Percentiles rank a stretch among this genome's conserved stretches.
Conservation (phyloP, 225 moss, liverwort and hornwort genomes). For the Sphagnum contortum region DNA sequence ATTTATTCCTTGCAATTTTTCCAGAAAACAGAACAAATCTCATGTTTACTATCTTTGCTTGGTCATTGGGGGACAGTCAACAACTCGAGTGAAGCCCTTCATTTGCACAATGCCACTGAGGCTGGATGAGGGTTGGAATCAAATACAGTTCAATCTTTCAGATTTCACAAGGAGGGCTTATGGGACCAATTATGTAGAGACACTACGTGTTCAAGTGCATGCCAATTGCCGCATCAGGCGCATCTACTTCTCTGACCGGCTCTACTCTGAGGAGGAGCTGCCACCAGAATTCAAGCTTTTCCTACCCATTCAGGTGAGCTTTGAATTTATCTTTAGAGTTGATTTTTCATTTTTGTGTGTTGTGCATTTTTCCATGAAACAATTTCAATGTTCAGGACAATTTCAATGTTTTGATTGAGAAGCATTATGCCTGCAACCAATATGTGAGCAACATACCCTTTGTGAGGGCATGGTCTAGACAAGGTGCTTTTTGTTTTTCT, state of each 20-base stretch:
- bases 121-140: constrained; percentile 85
- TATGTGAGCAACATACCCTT: no score
- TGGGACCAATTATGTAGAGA: constrained; percentile 86
- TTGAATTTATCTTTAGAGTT: no score
- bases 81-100: constrained; percentile 74
- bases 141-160: constrained; percentile 82
- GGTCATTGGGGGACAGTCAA: constrained; percentile 37
- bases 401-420: no score
- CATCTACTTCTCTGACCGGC: constrained; percentile 84
- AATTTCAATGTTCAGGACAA: no score
- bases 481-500: no score
- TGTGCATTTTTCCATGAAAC: no score
- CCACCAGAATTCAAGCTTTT: constrained; percentile 84
- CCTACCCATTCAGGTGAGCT: constrained; percentile 67
- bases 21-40: neutral
- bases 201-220: constrained; percentile 80
- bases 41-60: neutral
- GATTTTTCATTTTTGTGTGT: no score
- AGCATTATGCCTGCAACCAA: no score
- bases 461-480: no score
- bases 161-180: constrained; percentile 87
- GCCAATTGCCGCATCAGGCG: constrained; percentile 82
- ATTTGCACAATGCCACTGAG: constrained; percentile 98
- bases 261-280: constrained; percentile 76
- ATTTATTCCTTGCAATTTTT: neutral